Conservation (phyloP, 495 filamentous ascomycete species). For the Xylaria intraflava region DNA sequence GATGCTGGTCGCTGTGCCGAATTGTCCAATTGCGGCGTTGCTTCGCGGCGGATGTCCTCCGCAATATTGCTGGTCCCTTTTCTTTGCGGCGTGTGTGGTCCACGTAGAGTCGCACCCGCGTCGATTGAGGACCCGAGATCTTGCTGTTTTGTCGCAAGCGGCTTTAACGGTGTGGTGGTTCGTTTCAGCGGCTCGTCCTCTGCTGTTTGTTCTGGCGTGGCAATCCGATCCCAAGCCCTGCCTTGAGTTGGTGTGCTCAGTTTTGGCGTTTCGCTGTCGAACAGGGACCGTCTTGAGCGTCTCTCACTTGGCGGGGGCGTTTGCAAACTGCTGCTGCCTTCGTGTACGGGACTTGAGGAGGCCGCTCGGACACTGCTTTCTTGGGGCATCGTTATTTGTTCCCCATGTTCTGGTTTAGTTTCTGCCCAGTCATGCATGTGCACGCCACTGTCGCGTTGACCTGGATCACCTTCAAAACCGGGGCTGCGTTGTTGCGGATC, state of each 20-base stretch:
- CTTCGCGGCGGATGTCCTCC: slow-evolving; percentile 3
- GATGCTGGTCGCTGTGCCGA: slow-evolving; percentile 35
- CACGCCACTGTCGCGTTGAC: slow-evolving; percentile 47
- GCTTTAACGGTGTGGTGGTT: neutral
- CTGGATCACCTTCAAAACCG: slow-evolving; percentile 21
- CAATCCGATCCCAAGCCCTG: slow-evolving; percentile 5
- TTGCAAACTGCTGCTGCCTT: slow-evolving; percentile 6
- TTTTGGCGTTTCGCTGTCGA: slow-evolving; percentile 21
- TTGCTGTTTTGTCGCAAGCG: slow-evolving; percentile 4
- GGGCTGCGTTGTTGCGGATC: slow-evolving; percentile 25
- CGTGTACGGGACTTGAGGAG: neutral
- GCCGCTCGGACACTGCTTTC: neutral
- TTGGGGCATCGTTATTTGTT: neutral
- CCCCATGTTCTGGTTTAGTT: slow-evolving; percentile 3
- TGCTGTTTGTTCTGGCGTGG: slow-evolving; percentile 3
- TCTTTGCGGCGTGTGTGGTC: slow-evolving; percentile 10
- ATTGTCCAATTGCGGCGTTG: slow-evolving; percentile 28
- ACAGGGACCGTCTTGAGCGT: slow-evolving; percentile 17
- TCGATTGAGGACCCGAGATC: neutral
- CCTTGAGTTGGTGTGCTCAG: slow-evolving; percentile 15
- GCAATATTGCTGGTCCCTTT: slow-evolving; percentile 30
- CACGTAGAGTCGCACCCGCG: neutral
- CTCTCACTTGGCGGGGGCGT: slow-evolving; percentile 18
- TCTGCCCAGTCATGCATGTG: slow-evolving; percentile 38
- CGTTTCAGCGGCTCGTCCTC: slow-evolving; percentile 16